phyloP scores from a whole-genome alignment of 2,329 filamentous ascomycete genomes.

The Aspergillus sp. region DNA sequence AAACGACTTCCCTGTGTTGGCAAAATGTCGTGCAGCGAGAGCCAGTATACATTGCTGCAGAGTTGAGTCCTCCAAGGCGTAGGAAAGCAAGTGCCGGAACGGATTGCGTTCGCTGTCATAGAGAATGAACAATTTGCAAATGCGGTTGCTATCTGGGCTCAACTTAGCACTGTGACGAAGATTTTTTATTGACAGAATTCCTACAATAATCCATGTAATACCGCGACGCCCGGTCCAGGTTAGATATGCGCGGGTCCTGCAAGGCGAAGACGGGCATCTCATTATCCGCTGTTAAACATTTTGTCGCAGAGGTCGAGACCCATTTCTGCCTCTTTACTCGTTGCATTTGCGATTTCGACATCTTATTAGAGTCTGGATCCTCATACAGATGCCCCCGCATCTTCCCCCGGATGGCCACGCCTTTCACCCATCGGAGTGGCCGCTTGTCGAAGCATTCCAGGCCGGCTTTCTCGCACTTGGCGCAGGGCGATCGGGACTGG shows the following conservation, averaged over 20 bases:
- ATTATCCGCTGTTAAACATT: too few relatives aligned
- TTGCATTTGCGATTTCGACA: background rate
- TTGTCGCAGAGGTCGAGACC: background rate
- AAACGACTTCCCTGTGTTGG: conserved; percentile 26
- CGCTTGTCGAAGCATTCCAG: conserved; percentile 33
- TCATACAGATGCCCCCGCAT: conserved; percentile 10
- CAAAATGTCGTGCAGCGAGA: conserved; percentile 33
- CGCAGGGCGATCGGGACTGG: conserved; percentile 26
- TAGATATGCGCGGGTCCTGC: conserved; percentile 15
- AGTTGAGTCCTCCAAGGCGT: conserved; percentile 25
- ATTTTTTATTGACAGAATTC: conserved; percentile 2
- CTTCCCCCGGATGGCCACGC: conserved; percentile 31
- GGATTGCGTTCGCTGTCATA: conserved; percentile 37
- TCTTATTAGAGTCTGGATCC: background rate
- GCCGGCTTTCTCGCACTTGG: conserved; percentile 34
- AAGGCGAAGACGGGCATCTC: conserved; percentile 3
- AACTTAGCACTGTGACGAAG: background rate
- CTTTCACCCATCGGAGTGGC: conserved; percentile 35
- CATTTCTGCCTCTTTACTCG: background rate
- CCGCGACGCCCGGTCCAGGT: conserved; percentile 21
- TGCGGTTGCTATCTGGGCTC: conserved; percentile 30
- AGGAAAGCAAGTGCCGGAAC: conserved; percentile 30
- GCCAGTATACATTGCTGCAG: conserved; percentile 30
- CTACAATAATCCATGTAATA: conserved; percentile 36
- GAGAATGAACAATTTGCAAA: conserved; percentile 33